Evolutionary conservation across 2,329 filamentous ascomycete species (phyloP), one percentile per base, ranked within the genome.

Genomic region (Paracorniculantispora psalliotae): DNA sequence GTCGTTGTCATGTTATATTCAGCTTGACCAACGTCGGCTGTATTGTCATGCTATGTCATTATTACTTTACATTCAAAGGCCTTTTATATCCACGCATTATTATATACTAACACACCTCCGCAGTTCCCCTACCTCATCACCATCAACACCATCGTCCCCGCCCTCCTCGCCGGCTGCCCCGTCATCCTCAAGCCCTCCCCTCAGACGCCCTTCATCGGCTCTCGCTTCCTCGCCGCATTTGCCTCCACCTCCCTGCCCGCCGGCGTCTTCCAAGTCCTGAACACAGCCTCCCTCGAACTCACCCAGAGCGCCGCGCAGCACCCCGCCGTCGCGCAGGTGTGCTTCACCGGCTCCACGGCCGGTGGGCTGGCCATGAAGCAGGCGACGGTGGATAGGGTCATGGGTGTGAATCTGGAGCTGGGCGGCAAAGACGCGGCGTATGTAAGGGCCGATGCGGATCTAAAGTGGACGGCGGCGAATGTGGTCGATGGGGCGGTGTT

Each of bases 361-460:
- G 92, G 91, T 58, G 93, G 93, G 17, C 77, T 97, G 56, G 87
- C 90, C 2, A 89, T 97, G 26, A 91, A 96, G 69, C 86, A 87
- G 70, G 90, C 91, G 3, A 92, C 91, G 1, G 83, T 90, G 23
- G 90, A 92, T 67, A 86, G 92, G 37, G 84, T 96, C 52, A 88
- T 96, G 63, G 86, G 87, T 62, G 90, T 97, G 44, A 91, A 92
- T 1, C 81, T 97, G 41, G 93, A 97, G 75, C 85, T 97, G 25
- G 93, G 93, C 63, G 93, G 93, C 63, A 97, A 97, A 71, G 93
- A 97, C 70, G 91, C 93, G 4, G 93, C 93, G 21, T 97, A 97
- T 69, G 81, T 97, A 59, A 82, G 93, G 61, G 79, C 79, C 8
- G 93, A 97, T 68, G 91, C 96, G 1, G 91, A 97, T 70, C 74